Conservation (phyloP, 2,329 filamentous ascomycete genomes). For the Decorospora gaudefroyi region DNA sequence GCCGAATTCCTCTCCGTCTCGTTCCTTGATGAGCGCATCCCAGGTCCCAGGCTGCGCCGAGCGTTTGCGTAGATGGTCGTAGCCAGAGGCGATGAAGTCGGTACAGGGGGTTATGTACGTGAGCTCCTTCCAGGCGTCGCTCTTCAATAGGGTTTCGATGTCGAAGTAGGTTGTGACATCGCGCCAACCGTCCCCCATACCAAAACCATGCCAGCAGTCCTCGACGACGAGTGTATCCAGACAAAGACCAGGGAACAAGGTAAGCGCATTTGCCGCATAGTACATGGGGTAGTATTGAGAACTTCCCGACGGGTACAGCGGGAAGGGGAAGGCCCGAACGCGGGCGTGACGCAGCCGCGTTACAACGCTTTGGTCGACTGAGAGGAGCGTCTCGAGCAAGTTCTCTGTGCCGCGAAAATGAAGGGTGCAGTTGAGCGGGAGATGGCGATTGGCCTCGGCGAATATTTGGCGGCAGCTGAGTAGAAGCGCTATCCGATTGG, state of each 20-base stretch:
- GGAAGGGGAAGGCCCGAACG: slow-evolving; percentile 43
- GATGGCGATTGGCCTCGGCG: slow-evolving; percentile 40
- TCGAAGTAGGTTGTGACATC: slow-evolving; percentile 45
- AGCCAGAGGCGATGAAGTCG: slow-evolving; percentile 43
- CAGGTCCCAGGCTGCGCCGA: slow-evolving; percentile 39
- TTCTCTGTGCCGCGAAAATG: slow-evolving; percentile 44
- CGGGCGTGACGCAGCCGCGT: slow-evolving; percentile 41
- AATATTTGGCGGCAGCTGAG: slow-evolving; percentile 39
- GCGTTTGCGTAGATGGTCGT: slow-evolving; percentile 38
- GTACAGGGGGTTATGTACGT: slow-evolving; percentile 42
- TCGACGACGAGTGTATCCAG: slow-evolving; percentile 41
- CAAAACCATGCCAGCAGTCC: slow-evolving; percentile 45
- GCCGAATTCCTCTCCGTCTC: slow-evolving; percentile 37
- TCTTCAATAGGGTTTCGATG: slow-evolving; percentile 38
- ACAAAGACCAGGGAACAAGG: slow-evolving; percentile 39
- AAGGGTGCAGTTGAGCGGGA: slow-evolving; percentile 38
- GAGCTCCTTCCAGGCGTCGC: slow-evolving; percentile 43
- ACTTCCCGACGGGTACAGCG: slow-evolving; percentile 32
- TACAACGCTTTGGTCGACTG: slow-evolving; percentile 36
- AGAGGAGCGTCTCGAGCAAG: slow-evolving; percentile 40
- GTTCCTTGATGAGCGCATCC: slow-evolving; percentile 37
- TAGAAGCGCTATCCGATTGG: slow-evolving; percentile 39
- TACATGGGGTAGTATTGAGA: slow-evolving; percentile 41
- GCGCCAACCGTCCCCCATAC: slow-evolving; percentile 41
- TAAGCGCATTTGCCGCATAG: slow-evolving; percentile 39